These are phyloP conservation scores for Sporisorium sorghi DNA, from an alignment of 1,284 basidiomycete species.

Conservation along the genomic window DNA sequence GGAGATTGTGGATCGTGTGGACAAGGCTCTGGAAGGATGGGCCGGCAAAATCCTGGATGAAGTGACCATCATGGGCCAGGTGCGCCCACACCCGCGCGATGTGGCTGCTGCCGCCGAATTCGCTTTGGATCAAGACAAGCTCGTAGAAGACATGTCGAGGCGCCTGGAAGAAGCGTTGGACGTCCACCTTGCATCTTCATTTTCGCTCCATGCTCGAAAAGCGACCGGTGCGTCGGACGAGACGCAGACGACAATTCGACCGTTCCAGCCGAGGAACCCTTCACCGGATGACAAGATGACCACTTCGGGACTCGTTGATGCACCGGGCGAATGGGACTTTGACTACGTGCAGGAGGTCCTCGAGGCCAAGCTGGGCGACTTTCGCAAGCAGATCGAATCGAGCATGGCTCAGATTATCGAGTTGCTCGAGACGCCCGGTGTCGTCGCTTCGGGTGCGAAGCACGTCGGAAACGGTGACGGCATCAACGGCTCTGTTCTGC, in stretches of 20 bases:
- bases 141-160: conserved; percentile 28
- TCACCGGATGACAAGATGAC: conserved; percentile 23
- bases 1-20: conserved; percentile 58
- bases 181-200: conserved; percentile 16
- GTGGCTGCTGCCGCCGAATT: neutral
- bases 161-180: conserved; percentile 39
- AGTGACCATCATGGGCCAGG: conserved; percentile 64
- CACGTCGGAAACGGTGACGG: neutral
- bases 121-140: conserved; percentile 26
- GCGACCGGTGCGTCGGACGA: conserved; percentile 39
- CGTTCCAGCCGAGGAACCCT: conserved; percentile 2
- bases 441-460: neutral
- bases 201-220: conserved; percentile 21
- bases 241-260: conserved; percentile 47
- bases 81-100: conserved; percentile 39
- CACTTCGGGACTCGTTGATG: conserved; percentile 35
- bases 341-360: conserved; percentile 60
- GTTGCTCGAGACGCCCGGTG: conserved; percentile 17
- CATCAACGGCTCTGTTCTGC: neutral
- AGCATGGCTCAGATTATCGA: conserved; percentile 36
- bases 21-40: conserved; percentile 62
- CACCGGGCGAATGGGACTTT: conserved; percentile 55
- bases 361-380: conserved; percentile 47
- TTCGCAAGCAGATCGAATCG: conserved; percentile 45
- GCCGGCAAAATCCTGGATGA: conserved; percentile 64